Percentiles rank a stretch among this genome's conserved stretches.
Conservation (phyloP, 2,329 filamentous ascomycete species). For the Penicillium sp. region DNA sequence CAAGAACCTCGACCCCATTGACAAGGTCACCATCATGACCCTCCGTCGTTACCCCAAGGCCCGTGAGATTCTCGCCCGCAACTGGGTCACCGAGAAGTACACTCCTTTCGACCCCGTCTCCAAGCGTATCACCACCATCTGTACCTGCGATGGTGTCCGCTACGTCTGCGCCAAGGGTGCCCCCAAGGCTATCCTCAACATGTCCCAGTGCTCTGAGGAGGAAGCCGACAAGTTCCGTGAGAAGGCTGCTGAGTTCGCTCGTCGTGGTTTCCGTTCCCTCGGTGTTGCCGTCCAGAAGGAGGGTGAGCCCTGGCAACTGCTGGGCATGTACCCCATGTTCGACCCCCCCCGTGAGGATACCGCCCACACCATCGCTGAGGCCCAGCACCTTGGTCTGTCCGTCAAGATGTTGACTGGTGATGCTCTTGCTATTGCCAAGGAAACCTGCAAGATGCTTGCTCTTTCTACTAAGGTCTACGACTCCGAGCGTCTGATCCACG, state of each 20-base stretch:
- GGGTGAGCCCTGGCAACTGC: slow-evolving; percentile 62
- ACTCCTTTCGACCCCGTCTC: slow-evolving; percentile 64
- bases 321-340: slow-evolving; percentile 72
- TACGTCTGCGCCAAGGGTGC: slow-evolving; percentile 70
- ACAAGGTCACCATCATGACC: slow-evolving; percentile 72
- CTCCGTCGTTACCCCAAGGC: slow-evolving; percentile 69
- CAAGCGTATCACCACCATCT: slow-evolving; percentile 66
- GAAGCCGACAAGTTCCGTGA: slow-evolving; percentile 62
- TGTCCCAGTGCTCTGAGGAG: slow-evolving; percentile 66
- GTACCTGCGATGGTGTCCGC: slow-evolving; percentile 58
- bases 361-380: too few species aligned
- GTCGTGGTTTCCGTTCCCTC: slow-evolving; percentile 70
- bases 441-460: slow-evolving; percentile 73
- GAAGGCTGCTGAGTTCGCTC: slow-evolving; percentile 66
- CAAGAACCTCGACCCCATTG: slow-evolving; percentile 68
- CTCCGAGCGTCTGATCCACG: slow-evolving; percentile 67
- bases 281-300: too few species aligned
- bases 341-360: slow-evolving; percentile 71
- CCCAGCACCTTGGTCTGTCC: slow-evolving; percentile 64
- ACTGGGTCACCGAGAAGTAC: slow-evolving; percentile 70
- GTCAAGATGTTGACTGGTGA: slow-evolving; percentile 79
- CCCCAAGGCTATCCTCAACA: slow-evolving; percentile 63
- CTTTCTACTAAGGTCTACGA: slow-evolving; percentile 71
- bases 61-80: slow-evolving; percentile 63
- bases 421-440: slow-evolving; percentile 69